Conservation (phyloP, 2,329 filamentous ascomycete genomes). For the Scleromitrula shiraiana region DNA sequence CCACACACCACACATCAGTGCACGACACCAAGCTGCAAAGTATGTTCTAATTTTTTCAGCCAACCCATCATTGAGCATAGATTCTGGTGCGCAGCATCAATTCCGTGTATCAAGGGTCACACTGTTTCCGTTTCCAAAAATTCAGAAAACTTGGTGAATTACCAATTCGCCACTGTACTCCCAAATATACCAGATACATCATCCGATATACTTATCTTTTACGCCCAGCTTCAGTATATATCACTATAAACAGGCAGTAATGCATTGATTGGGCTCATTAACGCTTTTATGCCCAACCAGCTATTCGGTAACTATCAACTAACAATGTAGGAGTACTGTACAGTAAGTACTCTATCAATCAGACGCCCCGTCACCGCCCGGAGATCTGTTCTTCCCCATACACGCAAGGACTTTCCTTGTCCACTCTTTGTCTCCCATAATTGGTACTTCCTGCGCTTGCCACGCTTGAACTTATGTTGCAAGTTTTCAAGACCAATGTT, state of each 20-base stretch:
- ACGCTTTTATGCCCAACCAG: slow-evolving; percentile 9
- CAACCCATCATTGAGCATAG: not conserved
- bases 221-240: not conserved
- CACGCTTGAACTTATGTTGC: slow-evolving; percentile 1
- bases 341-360: not conserved
- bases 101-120: not conserved
- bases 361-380: slow-evolving; percentile 4
- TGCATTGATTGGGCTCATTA: slow-evolving; percentile 8
- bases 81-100: not conserved
- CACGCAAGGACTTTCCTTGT: slow-evolving; percentile 3
- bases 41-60: not conserved
- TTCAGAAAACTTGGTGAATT: not conserved
- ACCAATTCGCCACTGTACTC: not conserved
- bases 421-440: not conserved
- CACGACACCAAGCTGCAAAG: not conserved
- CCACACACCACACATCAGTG: not conserved
- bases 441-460: not conserved
- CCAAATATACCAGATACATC: not conserved
- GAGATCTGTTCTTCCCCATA: slow-evolving; percentile 3
- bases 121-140: not conserved
- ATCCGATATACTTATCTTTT: not conserved
- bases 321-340: not conserved
- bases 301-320: not conserved
- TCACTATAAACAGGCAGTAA: slow-evolving; percentile 2
- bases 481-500: not conserved